Conservation (phyloP, 352 stramenopile species). For the Globisporangium apiculatum region DNA sequence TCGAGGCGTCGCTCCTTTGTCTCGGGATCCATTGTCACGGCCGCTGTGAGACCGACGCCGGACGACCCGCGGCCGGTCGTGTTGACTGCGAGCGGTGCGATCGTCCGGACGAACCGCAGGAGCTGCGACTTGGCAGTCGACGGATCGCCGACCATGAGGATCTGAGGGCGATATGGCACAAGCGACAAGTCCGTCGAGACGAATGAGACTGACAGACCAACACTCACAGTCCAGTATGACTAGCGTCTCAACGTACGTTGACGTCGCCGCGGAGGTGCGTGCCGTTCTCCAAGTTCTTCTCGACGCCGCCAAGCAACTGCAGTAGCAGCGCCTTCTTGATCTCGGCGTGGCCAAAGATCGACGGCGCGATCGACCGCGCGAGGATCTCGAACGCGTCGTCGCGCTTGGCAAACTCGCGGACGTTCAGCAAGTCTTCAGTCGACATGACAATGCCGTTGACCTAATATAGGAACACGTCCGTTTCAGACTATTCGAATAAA, state of each 20-base stretch:
- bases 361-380: slow-evolving; percentile 92
- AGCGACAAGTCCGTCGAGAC: background rate
- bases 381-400: slow-evolving; percentile 91
- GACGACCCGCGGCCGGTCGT: slow-evolving; percentile 79
- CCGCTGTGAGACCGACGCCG: slow-evolving; percentile 95
- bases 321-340: slow-evolving; percentile 95
- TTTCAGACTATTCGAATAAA: background rate
- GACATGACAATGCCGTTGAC: slow-evolving; percentile 91
- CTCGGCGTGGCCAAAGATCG: slow-evolving; percentile 96
- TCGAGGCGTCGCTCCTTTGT: slow-evolving; percentile 92
- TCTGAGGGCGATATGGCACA: slow-evolving; percentile 33
- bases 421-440: slow-evolving; percentile 88
- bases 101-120: slow-evolving; percentile 95
- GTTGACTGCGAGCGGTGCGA: slow-evolving; percentile 91
- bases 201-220: background rate
- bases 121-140: slow-evolving; percentile 99
- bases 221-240: too few relatives aligned
- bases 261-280: slow-evolving; percentile 99
- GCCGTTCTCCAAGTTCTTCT: slow-evolving; percentile 97
- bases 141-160: slow-evolving; percentile 97
- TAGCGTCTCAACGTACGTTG: slow-evolving; percentile 70
- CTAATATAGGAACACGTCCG: slow-evolving; percentile 2
- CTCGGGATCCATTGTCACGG: slow-evolving; percentile 96
- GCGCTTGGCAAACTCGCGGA: slow-evolving; percentile 90
- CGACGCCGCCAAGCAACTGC: slow-evolving; percentile 85